Evolutionary conservation across 148 eudicot species (phyloP), one percentile per base, ranked within the genome.

Genomic region (Fagopyrum esculentum): DNA sequence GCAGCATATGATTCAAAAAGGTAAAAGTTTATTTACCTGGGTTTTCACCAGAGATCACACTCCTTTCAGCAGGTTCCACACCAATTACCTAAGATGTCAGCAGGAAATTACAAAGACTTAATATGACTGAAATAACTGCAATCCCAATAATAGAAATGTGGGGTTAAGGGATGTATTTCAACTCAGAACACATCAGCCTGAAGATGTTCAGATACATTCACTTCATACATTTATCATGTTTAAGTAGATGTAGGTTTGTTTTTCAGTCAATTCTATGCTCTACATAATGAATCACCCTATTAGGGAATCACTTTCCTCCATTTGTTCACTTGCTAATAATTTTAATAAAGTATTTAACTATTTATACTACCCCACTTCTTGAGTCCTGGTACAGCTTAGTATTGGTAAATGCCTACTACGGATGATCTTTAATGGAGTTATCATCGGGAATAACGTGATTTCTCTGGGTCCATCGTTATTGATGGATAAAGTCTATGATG

Each of bases 11-110:
- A 73, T 44, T 22, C 57, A 45, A 17, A 2, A 77, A 4, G 40
- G 45, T 70, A 17, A 76, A 76, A 46, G 47, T 72, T 45, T n/a
- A 69, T 26, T 77, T 69, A 86, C 94, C 94, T 81, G 87, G 84
- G 74, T 90, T 86, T 76, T 83, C 89, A 69, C 94, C 90, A 40
- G 92, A 85, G 64, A 88, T 77, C 75, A 88, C 88, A 77, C 82
- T 80, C 75, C 90, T 86, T 66, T 90, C 90, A 5, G 85, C 90
- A 80, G 94, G 94, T 81, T 88, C 89, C 69, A 86, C 92, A 63
- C 94, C 94, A 77, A 88, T 72, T 16, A 90, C 90, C 94, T 90
- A 75, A 72, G 77, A 13, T 66, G 68, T 22, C 10, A 77, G 46
- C 35, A 72, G 40, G 11, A 64, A 64, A 30, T 30, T 64, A 30